A percentile compares a stretch with the other conserved stretches of the same genome.
phyloP scores from a whole-genome alignment of 306 rosid species.

The Ceratonia siliqua region DNA sequence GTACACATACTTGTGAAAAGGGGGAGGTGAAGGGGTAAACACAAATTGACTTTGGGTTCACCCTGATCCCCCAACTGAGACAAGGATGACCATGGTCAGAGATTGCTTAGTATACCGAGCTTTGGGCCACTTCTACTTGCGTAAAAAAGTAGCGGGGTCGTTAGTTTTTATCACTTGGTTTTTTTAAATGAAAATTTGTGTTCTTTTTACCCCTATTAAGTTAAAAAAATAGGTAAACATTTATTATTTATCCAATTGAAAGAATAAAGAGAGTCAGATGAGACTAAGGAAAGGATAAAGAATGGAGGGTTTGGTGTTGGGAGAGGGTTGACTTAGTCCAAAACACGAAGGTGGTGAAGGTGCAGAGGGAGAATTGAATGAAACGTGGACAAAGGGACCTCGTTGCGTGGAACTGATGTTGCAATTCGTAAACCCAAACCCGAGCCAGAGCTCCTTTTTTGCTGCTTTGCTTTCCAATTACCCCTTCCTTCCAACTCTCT shows the following conservation, averaged over 20 bases:
- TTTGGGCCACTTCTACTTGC: neutral
- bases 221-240: too few species aligned
- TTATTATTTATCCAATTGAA: too few species aligned
- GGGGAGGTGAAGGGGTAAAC: slow-evolving; percentile 29
- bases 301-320: too few species aligned
- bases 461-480: too few species aligned
- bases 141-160: neutral
- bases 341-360: too few species aligned
- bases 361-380: neutral
- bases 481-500: too few species aligned
- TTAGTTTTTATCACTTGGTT: neutral
- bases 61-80: slow-evolving; percentile 39
- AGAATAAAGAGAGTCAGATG: too few species aligned
- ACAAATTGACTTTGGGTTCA: slow-evolving; percentile 49
- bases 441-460: too few species aligned
- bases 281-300: too few species aligned
- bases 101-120: slow-evolving; percentile 13
- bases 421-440: neutral
- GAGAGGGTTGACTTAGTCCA: too few species aligned
- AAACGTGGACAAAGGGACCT: neutral
- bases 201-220: too few species aligned
- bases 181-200: too few species aligned
- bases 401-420: neutral
- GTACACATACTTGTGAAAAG: slow-evolving; percentile 32
- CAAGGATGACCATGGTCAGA: slow-evolving; percentile 35